Evolutionary conservation across 129 eudicot species (phyloP), one percentile per base, ranked within the genome.

Genomic region (Tanacetum coccineum): DNA sequence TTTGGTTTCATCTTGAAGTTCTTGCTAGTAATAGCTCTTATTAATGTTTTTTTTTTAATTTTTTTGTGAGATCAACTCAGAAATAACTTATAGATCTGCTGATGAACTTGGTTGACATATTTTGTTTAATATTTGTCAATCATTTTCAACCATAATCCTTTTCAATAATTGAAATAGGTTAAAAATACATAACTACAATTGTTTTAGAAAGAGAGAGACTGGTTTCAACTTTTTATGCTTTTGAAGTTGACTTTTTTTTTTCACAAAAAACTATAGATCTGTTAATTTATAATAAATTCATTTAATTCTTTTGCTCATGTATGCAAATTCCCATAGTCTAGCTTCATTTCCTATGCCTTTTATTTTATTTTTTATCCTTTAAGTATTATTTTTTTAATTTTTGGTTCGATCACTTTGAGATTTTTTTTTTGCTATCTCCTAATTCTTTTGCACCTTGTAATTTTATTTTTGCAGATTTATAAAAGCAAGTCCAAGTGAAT

Each of bases 211-310:
- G 77, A 77, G 67, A 69, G 71, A 54, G 76, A 70, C 45, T 48
- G 22, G 50, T 48, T 70, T 71, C 59, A 58, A 71, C 68, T 64
- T 74, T 66, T 67, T 46, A 59, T 68, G 66, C 65, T 70, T 74
- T 67, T 68, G 0, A 67, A 68, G 82, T 72, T 72, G 75, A 78
- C 82, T 63, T 72, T 59, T 66, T n/a, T 59, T 32, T 71, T 25
- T 22, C 66, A 52, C 75, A 51, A 56, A 72, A 54, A 51, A 50
- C 59, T 40, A 42, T 62, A 73, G 78, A 78, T 78, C 82, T 78
- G 67, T 61, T 56, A 50, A 57, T 70, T 66, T 58, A 55, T 66
- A 67, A 42, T 62, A 78, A 61, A 40, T 46, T 76, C 67, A 63
- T 60, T 73, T 1, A 15, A 18, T 32, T 57, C 22, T 13, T 21